Conservation (phyloP, 2,329 filamentous ascomycete genomes). For the Aspergillus sp. region DNA sequence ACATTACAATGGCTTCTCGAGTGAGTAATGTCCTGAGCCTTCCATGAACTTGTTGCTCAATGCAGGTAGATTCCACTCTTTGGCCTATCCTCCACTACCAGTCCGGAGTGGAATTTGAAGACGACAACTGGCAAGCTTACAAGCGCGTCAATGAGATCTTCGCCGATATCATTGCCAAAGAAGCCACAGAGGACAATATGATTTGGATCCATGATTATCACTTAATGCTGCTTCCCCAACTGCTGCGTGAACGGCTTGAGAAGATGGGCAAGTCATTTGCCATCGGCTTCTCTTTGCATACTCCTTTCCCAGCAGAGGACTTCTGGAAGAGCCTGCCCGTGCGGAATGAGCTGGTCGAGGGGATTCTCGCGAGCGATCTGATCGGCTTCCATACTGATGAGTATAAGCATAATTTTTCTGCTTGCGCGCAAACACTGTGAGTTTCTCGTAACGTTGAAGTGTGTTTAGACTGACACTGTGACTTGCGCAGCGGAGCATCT, state of each 20-base stretch:
- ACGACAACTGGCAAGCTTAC: constrained; percentile 84
- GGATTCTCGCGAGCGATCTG: constrained; percentile 82
- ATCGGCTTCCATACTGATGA: constrained; percentile 99
- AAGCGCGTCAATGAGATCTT: constrained; percentile 85
- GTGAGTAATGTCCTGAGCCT: constrained; percentile 50
- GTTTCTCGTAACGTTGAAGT: constrained; percentile 21
- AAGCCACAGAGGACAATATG: constrained; percentile 80
- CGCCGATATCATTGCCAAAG: constrained; percentile 75
- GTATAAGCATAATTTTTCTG: constrained; percentile 88
- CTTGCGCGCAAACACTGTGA: constrained; percentile 79
- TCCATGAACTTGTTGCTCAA: background rate
- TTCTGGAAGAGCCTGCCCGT: constrained; percentile 91
- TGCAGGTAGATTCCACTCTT: constrained; percentile 73
- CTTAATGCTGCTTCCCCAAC: constrained; percentile 87
- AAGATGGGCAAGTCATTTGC: constrained; percentile 74
- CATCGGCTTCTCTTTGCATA: constrained; percentile 94
- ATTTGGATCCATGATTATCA: constrained; percentile 98
- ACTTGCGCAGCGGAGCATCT: constrained; percentile 32
- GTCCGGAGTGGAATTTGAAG: constrained; percentile 89
- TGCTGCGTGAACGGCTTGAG: constrained; percentile 75
- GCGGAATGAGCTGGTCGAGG: constrained; percentile 75
- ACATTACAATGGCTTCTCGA: constrained; percentile 96
- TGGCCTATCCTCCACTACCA: constrained; percentile 98
- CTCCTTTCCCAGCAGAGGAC: constrained; percentile 88
- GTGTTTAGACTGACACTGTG: background rate